Percentiles rank a stretch among this genome's conserved stretches.
These are phyloP conservation scores for Coemansia sp. DNA, from an alignment of 192 early-diverging fungal species.

Conservation along the genomic window DNA sequence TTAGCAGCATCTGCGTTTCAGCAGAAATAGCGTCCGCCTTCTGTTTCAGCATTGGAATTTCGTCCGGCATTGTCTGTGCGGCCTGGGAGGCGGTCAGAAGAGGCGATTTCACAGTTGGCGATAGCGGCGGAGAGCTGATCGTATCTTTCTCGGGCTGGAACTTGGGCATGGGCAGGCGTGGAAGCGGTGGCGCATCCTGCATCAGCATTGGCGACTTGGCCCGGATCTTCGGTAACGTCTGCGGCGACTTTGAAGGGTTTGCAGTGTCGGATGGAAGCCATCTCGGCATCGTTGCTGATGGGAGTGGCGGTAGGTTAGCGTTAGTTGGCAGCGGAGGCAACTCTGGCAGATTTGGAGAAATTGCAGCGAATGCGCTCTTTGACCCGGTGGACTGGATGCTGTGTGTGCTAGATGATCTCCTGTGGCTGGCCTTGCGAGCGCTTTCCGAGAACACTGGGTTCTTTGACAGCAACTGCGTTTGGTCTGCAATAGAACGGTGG, in stretches of 20 bases:
- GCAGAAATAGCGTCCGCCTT: constrained; percentile 30
- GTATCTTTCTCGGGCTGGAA: constrained; percentile 31
- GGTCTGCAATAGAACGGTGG: not conserved
- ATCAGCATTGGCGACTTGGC: constrained; percentile 18
- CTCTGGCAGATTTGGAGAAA: constrained; percentile 11
- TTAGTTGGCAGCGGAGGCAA: constrained; percentile 31
- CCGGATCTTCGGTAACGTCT: not conserved
- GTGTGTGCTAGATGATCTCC: constrained; percentile 25
- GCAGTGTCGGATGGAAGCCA: constrained; percentile 22
- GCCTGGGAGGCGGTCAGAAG: not conserved
- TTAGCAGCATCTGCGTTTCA: constrained; percentile 51
- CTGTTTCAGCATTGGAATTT: not conserved
- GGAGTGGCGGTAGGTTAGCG: constrained; percentile 34
- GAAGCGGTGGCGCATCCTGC: constrained; percentile 17
- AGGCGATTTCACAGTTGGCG: constrained; percentile 7
- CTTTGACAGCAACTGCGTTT: not conserved
- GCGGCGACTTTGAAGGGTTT: constrained; percentile 1
- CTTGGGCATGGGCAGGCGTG: constrained; percentile 41
- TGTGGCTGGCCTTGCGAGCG: constrained; percentile 1
- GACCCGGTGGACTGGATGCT: not conserved
- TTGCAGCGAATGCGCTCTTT: constrained; percentile 4
- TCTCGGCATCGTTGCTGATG: constrained; percentile 32
- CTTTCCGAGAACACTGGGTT: not conserved
- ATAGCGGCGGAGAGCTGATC: constrained; percentile 5
- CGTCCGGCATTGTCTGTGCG: not conserved